A percentile compares a stretch with the other conserved stretches of the same genome.
Evolutionary conservation across 192 early-diverging fungal genomes (phyloP).

Genomic region (Gamsiella multidivaricata): DNA sequence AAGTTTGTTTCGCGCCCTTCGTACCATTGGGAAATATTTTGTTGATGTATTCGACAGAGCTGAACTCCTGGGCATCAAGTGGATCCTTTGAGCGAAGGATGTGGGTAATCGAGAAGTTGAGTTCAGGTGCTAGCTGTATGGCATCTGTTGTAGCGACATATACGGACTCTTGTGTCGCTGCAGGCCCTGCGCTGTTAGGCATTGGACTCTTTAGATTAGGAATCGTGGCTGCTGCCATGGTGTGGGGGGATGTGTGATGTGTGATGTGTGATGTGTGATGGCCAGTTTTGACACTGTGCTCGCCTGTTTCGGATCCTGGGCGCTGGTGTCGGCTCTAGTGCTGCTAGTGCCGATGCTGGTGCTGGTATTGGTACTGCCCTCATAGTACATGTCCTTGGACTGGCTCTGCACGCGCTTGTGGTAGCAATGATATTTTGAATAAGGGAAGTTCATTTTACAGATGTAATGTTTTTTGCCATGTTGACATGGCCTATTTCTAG

Average conservation of each 20-base stretch:
- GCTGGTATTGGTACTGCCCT: no score
- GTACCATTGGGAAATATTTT: slow-evolving; percentile 80
- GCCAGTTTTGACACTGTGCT: no score
- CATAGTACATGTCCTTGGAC: no score
- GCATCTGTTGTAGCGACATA: slow-evolving; percentile 39
- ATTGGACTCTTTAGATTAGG: slow-evolving; percentile 7
- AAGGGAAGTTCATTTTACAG: no score
- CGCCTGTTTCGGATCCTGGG: no score
- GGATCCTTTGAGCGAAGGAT: slow-evolving; percentile 71
- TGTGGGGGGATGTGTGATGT: neutral
- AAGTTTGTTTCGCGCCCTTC: no score
- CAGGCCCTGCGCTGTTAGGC: neutral
- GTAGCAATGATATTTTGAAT: no score
- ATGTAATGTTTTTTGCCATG: no score
- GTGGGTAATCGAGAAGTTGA: slow-evolving; percentile 66
- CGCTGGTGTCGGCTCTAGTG: no score
- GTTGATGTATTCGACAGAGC: slow-evolving; percentile 83
- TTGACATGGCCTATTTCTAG: no score
- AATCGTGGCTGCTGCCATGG: slow-evolving; percentile 1
- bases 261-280: neutral
- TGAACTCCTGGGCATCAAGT: slow-evolving; percentile 76
- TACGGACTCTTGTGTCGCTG: slow-evolving; percentile 1
- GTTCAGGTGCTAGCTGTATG: slow-evolving; percentile 62
- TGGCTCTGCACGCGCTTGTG: no score
- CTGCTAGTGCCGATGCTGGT: no score